Base-by-base conservation (phyloP, 371 early-diverging fungal species). In the Chytridium lagenaria region DNA sequence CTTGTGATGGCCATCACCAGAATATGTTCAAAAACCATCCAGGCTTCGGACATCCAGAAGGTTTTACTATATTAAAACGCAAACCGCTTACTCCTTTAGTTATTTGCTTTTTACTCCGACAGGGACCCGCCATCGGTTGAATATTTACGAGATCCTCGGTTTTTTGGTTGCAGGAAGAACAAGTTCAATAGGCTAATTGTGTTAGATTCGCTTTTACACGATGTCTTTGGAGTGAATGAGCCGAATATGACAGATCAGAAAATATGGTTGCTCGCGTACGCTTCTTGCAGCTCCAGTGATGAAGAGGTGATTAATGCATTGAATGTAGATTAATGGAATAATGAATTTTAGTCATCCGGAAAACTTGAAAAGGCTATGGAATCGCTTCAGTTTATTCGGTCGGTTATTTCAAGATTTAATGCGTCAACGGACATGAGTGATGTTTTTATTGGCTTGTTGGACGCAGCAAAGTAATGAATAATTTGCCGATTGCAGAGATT, bases 211-310 rank as follows among this genome's bases (percentile, higher is more conserved):
- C 65, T 74, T 28, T 61, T 74, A 31, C 40, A 64, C 22, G 69
- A 74, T 28, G 70, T 74, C 0, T 68, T 61, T 40, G 74, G 69
- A 19, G 68, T 67, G 26, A 63, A 28, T 1, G 52, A 68, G 26
- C 61, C 61, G 7, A 55, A 19, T 3, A 74, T 69, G 74, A 73
- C 66, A 26, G 73, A 73, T 36, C 51, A 74, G 61, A 74, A 74
- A 39, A 74, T 74, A 23, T 74, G 69, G 69, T 55, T 74, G 36
- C 66, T 74, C 2, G 69, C 74, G 19, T 74, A 63, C 33, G 69
- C 69, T 0, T 61, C 69, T 16, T 63, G 55, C 28, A n/a, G n/a
- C n/a, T n/a, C n/a, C n/a, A n/a, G n/a, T n/a, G n/a, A n/a, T n/a
- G n/a, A n/a, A n/a, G n/a, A n/a, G n/a, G n/a, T n/a, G n/a, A n/a